A percentile compares a stretch with the other conserved stretches of the same genome.
Evolutionary conservation across 1,284 basidiomycete species (phyloP).

Genomic region (Cryptococcus neoformans): DNA sequence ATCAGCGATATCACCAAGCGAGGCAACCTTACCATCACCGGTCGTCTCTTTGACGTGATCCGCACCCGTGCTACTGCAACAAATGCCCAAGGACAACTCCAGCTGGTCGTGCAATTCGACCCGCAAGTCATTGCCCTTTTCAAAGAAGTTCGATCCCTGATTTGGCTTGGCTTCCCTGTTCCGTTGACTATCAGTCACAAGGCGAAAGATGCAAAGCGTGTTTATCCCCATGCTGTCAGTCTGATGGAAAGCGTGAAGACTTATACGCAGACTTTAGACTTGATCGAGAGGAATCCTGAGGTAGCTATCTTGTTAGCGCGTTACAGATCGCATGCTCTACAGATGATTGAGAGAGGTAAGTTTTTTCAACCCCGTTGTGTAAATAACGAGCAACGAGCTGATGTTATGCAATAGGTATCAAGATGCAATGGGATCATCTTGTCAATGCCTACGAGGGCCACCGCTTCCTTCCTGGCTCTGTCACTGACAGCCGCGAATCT

Average conservation of each 20-base stretch:
- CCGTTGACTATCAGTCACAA: slow-evolving; percentile 92
- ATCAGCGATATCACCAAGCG: slow-evolving; percentile 89
- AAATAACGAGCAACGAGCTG: neutral
- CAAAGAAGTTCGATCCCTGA: slow-evolving; percentile 93
- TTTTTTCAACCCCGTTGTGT: neutral
- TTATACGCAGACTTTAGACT: slow-evolving; percentile 88
- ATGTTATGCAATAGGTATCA: slow-evolving; percentile 53
- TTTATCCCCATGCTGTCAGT: slow-evolving; percentile 97
- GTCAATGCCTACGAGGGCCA: slow-evolving; percentile 85
- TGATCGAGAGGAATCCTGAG: slow-evolving; percentile 82
- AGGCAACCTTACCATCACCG: slow-evolving; percentile 74
- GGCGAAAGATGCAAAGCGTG: slow-evolving; percentile 96
- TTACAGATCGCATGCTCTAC: slow-evolving; percentile 83
- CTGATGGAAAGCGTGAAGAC: slow-evolving; percentile 98
- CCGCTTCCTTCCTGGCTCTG: slow-evolving; percentile 62
- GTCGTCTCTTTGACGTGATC: slow-evolving; percentile 94
- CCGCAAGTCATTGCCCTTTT: slow-evolving; percentile 96
- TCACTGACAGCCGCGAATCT: slow-evolving; percentile 70
- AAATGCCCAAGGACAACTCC: slow-evolving; percentile 65
- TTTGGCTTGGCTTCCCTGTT: slow-evolving; percentile 94
- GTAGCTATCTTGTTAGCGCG: slow-evolving; percentile 92
- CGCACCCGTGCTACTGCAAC: slow-evolving; percentile 58
- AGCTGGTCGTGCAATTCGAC: slow-evolving; percentile 94
- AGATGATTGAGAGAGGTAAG: slow-evolving; percentile 80
- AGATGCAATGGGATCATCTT: slow-evolving; percentile 94